Base-by-base conservation (phyloP, 164 flowering plant species). In the Piper betle region DNA sequence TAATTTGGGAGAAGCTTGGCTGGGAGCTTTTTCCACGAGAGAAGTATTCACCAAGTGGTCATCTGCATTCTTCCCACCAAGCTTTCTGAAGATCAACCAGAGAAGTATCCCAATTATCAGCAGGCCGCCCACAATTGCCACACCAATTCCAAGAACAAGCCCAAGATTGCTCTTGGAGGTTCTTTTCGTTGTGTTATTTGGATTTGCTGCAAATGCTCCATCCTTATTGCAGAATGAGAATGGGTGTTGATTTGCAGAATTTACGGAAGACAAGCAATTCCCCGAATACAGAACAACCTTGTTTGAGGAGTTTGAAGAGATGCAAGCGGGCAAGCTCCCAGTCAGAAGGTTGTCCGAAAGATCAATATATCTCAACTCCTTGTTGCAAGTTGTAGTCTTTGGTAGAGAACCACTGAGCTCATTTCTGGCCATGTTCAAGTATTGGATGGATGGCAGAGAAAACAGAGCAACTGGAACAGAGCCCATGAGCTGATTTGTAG, bases 251-350 rank as follows among this genome's bases (percentile, higher is more conserved):
- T 68, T 60, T n/a, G 61, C 80, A 11, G 74, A 52, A 54, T 66
- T 71, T 10, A 76, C 78, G 57, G 55, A 55, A 0, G 80, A 67
- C 64, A 91, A 71, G 62, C 98, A 91, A 66, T 91, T 91, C 83
- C 88, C 76, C 1, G 78, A 66, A 59, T 69, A 68, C 0, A 70
- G 17, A 11, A 84, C 82, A 1, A 78, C 75, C 37, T 75, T 66
- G 56, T 76, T 79, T 4, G 71, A 52, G 18, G 82, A 69, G 19
- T 64, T 80, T 15, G 82, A 71, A 3, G 40, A 64, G 19, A 85
- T 62, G 71, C 98, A 91, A 4, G 72, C 37, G 3, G 98, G 95
- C 55, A 85, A 58, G 18, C 71, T 78, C 40, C 96, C 96, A 10
- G 62, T 72, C 72, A 92, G 65, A 60, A 74, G 75, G 60, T 92